These are phyloP conservation scores for Cotoneaster glaucophyllus DNA, from an alignment of 306 rosid species.

Conservation along the genomic window DNA sequence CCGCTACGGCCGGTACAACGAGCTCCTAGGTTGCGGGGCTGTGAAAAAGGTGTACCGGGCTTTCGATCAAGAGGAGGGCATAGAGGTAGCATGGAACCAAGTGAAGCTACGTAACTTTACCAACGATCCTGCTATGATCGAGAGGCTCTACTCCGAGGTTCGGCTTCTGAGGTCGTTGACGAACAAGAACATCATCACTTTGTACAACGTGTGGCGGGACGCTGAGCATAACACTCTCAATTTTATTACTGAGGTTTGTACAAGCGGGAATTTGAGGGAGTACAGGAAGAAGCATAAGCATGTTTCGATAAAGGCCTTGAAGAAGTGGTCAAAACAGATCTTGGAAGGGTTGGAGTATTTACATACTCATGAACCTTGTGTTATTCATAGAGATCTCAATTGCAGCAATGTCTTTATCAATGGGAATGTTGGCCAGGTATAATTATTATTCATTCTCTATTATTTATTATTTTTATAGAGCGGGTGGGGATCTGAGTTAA, in stretches of 20 bases:
- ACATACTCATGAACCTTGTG: conserved; percentile 79
- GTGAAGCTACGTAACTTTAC: conserved; percentile 66
- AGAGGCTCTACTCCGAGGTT: conserved; percentile 75
- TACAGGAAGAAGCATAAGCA: conserved; percentile 79
- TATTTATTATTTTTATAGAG: not conserved
- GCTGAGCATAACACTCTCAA: conserved; percentile 34
- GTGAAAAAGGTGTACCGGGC: conserved; percentile 87
- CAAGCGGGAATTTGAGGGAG: conserved; percentile 82
- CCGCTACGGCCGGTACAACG: conserved; percentile 67
- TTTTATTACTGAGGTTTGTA: conserved; percentile 92
- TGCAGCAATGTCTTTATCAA: conserved; percentile 93
- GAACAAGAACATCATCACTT: conserved; percentile 59
- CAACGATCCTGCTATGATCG: conserved; percentile 62
- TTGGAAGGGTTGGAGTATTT: conserved; percentile 67
- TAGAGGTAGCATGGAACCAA: conserved; percentile 95
- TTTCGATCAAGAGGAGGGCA: conserved; percentile 88
- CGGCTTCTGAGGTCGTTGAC: conserved; percentile 46
- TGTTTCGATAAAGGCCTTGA: conserved; percentile 75
- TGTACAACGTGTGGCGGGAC: conserved; percentile 67
- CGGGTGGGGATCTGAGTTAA: not conserved
- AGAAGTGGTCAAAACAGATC: conserved; percentile 87
- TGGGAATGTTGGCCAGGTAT: conserved; percentile 85
- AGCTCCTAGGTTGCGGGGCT: conserved; percentile 70
- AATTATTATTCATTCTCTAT: not conserved
- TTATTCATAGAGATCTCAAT: conserved; percentile 94